Conservation (phyloP, 768 basidiomycete genomes). For the Suillus tomentosus region DNA sequence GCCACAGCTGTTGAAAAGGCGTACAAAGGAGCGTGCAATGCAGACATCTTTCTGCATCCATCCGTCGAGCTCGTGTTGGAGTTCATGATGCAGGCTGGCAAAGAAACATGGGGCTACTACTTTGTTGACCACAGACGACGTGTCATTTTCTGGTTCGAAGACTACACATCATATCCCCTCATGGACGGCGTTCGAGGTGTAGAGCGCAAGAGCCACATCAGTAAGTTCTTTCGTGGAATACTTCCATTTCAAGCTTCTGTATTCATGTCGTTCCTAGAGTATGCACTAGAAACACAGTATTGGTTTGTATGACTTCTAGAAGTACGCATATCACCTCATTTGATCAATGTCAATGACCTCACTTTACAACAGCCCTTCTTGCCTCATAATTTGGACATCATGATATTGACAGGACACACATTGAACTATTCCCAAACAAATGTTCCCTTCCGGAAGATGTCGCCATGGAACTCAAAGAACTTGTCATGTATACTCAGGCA, state of each 20-base stretch:
- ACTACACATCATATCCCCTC: slow-evolving; percentile 34
- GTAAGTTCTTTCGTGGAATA: slow-evolving; percentile 30
- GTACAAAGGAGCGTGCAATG: not conserved
- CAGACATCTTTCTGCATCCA: not conserved
- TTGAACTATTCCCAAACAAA: slow-evolving; percentile 15
- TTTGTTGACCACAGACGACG: slow-evolving; percentile 45
- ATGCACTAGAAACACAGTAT: slow-evolving; percentile 29
- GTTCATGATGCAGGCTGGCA: slow-evolving; percentile 3
- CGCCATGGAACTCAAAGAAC: slow-evolving; percentile 10
- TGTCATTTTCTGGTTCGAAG: slow-evolving; percentile 50
- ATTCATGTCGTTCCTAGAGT: slow-evolving; percentile 11
- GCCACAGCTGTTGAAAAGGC: not conserved
- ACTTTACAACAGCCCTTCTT: not conserved
- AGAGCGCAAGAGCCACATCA: slow-evolving; percentile 38
- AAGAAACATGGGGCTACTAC: slow-evolving; percentile 38
- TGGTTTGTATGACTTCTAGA: slow-evolving; percentile 20
- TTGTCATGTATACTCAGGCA: slow-evolving; percentile 3
- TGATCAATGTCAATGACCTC: not conserved
- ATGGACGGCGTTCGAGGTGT: slow-evolving; percentile 41
- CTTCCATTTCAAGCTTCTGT: not conserved
- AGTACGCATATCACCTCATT: not conserved
- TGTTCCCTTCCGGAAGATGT: slow-evolving; percentile 22
- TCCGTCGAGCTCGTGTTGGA: slow-evolving; percentile 14
- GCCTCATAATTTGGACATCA: too few species aligned
- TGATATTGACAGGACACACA: not conserved